These are phyloP conservation scores for Ophiostoma novo-ulmi DNA, from an alignment of 2,329 filamentous ascomycete genomes.

Conservation along the genomic window DNA sequence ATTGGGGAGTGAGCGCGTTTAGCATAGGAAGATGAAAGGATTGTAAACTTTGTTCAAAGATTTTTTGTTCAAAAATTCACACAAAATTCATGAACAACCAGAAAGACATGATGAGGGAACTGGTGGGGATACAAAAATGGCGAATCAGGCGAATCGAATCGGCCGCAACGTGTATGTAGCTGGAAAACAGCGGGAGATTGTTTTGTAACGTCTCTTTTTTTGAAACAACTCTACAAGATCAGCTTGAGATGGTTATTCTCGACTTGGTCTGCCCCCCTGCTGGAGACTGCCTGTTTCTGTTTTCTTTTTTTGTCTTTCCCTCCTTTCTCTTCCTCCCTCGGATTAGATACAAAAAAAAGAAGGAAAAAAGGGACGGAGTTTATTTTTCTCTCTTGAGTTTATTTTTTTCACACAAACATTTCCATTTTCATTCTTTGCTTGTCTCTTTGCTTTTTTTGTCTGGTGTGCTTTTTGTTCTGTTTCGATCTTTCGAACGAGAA, in stretches of 20 bases:
- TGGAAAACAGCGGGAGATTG: slow-evolving; percentile 10
- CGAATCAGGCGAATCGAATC: not conserved
- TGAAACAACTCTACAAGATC: not conserved
- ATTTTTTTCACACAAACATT: slow-evolving; percentile 13
- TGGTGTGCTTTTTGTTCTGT: not conserved
- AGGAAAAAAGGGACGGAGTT: slow-evolving; percentile 14
- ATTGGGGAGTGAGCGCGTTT: slow-evolving; percentile 23
- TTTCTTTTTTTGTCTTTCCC: not conserved
- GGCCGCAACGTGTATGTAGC: slow-evolving; percentile 7
- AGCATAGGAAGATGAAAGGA: not conserved
- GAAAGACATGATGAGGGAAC: slow-evolving; percentile 2
- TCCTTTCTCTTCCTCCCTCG: not conserved
- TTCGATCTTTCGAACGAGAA: not conserved
- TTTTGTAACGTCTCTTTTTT: not conserved
- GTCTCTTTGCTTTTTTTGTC: not conserved
- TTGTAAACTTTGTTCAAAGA: not conserved
- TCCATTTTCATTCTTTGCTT: not conserved
- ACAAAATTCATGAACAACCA: not conserved
- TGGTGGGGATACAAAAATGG: not conserved
- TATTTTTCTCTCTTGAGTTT: slow-evolving; percentile 16
- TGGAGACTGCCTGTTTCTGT: not conserved
- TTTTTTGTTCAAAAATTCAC: not conserved
- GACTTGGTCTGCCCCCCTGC: not conserved
- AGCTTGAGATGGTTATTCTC: not conserved
- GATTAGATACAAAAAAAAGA: slow-evolving; percentile 16